A percentile compares a stretch with the other conserved stretches of the same genome.
phyloP scores from a whole-genome alignment of 1,284 basidiomycete species.

The Rhodotorula mucilaginosa region DNA sequence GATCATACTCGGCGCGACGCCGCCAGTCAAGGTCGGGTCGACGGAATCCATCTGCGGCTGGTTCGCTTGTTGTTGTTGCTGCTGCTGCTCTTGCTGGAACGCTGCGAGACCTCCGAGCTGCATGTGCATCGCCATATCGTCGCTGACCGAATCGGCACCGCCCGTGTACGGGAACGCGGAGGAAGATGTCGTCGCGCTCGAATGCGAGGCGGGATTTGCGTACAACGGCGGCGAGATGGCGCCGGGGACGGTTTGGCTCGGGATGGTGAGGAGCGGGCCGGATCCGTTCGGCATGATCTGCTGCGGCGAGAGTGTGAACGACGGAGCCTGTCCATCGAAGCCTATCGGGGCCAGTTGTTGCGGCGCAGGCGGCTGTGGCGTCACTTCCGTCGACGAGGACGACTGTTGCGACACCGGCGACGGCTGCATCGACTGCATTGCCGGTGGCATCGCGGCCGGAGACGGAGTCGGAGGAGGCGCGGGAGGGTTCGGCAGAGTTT shows the following conservation, averaged over 20 bases:
- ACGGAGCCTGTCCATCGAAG: neutral
- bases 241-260: neutral
- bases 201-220: neutral
- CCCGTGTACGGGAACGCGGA: neutral
- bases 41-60: conserved; percentile 18
- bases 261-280: neutral
- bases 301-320: neutral
- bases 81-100: conserved; percentile 5
- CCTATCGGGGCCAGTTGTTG: neutral
- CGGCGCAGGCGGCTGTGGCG: neutral
- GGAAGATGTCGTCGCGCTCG: neutral
- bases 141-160: neutral
- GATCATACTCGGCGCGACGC: neutral
- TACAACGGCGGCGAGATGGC: neutral
- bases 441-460: neutral
- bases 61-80: neutral
- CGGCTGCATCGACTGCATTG: no score
- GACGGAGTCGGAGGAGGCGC: neutral
- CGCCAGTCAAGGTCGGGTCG: conserved; percentile 16
- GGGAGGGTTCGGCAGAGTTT: conserved; percentile 21
- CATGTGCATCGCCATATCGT: conserved; percentile 3
- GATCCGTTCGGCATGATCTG: neutral
- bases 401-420: conserved; percentile 9
- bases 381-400: neutral
- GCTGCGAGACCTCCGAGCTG: neutral